These are phyloP conservation scores for Selaginella tamariscina DNA, from an alignment of 75 land plant species.

Conservation along the genomic window DNA sequence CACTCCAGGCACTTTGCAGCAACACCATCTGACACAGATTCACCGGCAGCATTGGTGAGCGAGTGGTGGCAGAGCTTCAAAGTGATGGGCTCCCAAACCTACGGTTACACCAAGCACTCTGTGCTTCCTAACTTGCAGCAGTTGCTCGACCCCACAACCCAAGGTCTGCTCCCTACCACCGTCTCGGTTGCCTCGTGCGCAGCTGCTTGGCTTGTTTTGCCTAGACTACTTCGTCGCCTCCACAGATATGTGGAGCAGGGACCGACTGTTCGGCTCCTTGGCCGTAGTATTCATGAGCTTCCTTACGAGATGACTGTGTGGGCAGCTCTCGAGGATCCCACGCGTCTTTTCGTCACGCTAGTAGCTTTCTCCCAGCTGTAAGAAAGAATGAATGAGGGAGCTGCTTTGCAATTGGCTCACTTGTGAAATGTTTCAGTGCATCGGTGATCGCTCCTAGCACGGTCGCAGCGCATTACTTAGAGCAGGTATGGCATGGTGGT, in stretches of 20 bases:
- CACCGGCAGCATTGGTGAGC: background rate
- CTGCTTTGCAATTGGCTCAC: background rate
- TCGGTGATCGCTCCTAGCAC: constrained; percentile 60
- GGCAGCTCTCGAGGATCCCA: constrained; percentile 80
- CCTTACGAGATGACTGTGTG: constrained; percentile 78
- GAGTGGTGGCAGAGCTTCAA: background rate
- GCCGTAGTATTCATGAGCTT: constrained; percentile 22
- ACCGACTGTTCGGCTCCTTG: constrained; percentile 29
- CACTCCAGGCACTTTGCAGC: background rate
- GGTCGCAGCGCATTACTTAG: constrained; percentile 46
- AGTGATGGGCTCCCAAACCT: background rate
- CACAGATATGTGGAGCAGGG: constrained; percentile 49
- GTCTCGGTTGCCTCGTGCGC: constrained; percentile 13
- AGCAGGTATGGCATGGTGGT: constrained; percentile 72
- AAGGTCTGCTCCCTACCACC: background rate
- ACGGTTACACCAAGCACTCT: background rate
- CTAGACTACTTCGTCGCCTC: constrained; percentile 55
- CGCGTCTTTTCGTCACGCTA: constrained; percentile 55
- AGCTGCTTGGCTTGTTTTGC: constrained; percentile 74
- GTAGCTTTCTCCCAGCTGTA: constrained; percentile 72
- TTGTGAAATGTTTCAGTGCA: constrained; percentile 33
- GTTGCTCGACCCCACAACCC: background rate
- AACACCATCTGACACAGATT: background rate
- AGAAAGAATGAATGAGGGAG: constrained; percentile 25
- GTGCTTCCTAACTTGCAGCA: background rate